These are phyloP conservation scores for Corymbia maculata DNA, from an alignment of 345 rosid genomes.

Conservation along the genomic window DNA sequence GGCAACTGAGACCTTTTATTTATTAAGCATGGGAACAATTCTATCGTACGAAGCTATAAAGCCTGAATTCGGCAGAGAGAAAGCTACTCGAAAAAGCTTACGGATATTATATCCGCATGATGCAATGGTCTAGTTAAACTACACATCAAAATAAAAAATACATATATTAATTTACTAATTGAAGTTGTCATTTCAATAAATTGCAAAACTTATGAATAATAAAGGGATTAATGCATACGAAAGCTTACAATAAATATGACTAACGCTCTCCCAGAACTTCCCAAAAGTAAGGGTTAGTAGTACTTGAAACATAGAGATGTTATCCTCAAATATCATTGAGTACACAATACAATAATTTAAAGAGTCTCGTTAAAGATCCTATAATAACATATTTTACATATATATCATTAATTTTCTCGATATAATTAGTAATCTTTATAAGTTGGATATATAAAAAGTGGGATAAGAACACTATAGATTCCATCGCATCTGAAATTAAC, in stretches of 20 bases:
- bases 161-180: neutral
- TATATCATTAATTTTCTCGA: neutral
- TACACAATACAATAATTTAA: neutral
- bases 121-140: neutral
- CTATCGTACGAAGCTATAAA: neutral
- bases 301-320: neutral
- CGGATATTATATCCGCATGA: rapidly evolving
- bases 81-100: neutral
- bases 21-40: neutral
- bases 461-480: too few species aligned
- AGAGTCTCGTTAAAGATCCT: neutral
- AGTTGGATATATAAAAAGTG: neutral
- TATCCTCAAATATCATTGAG: neutral
- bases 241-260: neutral
- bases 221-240: neutral
- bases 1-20: too few species aligned
- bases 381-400: neutral
- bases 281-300: neutral
- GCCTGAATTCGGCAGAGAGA: neutral
- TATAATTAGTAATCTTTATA: too few species aligned
- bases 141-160: neutral
- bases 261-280: neutral
- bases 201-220: neutral
- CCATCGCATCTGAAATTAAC: too few species aligned
- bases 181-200: neutral